These are phyloP conservation scores for Anthostomella pinea DNA, from an alignment of 2,329 filamentous ascomycete species.

Conservation along the genomic window DNA sequence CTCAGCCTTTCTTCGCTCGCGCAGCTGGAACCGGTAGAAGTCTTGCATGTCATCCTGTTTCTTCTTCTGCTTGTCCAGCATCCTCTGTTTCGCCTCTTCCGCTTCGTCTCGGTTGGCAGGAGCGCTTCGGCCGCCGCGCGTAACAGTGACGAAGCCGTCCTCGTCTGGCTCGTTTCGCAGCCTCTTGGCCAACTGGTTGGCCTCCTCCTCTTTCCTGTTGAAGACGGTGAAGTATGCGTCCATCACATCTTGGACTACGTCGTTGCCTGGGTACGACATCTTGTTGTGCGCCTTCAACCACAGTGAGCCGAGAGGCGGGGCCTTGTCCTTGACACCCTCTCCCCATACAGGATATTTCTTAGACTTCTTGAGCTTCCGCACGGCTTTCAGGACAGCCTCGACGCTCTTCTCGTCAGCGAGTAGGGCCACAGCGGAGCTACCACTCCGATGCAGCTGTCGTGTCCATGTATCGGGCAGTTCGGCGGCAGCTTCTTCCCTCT, in stretches of 20 bases:
- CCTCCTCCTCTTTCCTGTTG: conserved; percentile 65
- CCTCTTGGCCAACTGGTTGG: conserved; percentile 57
- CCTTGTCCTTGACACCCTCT: conserved; percentile 53
- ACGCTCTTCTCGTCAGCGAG: conserved; percentile 82
- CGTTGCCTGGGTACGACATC: conserved; percentile 67
- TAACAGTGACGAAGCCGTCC: conserved; percentile 93
- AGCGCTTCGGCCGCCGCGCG: conserved; percentile 70
- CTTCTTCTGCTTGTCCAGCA: conserved; percentile 62
- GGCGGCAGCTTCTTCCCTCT: conserved; percentile 55
- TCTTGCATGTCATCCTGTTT: conserved; percentile 63
- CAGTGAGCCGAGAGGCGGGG: conserved; percentile 54
- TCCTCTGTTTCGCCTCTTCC: conserved; percentile 55
- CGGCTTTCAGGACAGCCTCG: conserved; percentile 73
- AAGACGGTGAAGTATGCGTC: conserved; percentile 88
- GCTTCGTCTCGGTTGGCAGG: conserved; percentile 72
- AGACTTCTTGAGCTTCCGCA: conserved; percentile 57
- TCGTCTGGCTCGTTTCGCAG: conserved; percentile 81
- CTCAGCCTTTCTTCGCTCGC: conserved; percentile 75
- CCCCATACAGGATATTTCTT: conserved; percentile 68
- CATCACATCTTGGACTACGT: conserved; percentile 66
- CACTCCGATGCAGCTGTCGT: conserved; percentile 65
- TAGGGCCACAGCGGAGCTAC: conserved; percentile 74
- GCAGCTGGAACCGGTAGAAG: conserved; percentile 82
- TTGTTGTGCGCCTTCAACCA: conserved; percentile 66
- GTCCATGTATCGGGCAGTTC: conserved; percentile 72